Conservation (phyloP, 2,329 filamentous ascomycete species). For the Ophiostoma novo-ulmi region DNA sequence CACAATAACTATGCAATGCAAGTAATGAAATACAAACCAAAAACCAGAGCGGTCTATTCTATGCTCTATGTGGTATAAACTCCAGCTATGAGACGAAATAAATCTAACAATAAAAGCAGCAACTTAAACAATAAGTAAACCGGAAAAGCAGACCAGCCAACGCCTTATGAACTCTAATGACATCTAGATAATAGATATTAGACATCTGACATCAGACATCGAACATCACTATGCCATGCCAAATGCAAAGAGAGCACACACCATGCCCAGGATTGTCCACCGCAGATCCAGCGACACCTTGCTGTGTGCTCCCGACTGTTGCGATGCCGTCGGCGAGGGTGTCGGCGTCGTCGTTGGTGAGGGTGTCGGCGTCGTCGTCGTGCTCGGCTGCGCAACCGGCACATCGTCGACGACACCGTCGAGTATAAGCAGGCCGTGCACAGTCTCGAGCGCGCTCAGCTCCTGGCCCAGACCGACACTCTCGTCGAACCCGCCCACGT, state of each 20-base stretch:
- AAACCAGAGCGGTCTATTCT: too few relatives aligned
- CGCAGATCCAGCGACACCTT: constrained; percentile 21
- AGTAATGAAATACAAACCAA: too few relatives aligned
- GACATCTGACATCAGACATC: neutral
- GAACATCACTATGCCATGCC: constrained; percentile 21
- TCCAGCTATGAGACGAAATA: too few relatives aligned
- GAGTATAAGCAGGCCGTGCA: constrained; percentile 51
- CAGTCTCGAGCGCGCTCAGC: constrained; percentile 59
- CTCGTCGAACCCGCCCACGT: constrained; percentile 52
- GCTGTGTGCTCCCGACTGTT: constrained; percentile 24
- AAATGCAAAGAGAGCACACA: constrained; percentile 20
- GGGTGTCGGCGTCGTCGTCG: neutral
- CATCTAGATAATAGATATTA: too few relatives aligned
- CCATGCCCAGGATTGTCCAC: constrained; percentile 18
- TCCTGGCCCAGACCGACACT: constrained; percentile 55
- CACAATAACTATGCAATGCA: too few relatives aligned
- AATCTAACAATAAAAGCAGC: too few relatives aligned
- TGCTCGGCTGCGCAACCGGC: neutral
- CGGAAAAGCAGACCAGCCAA: too few relatives aligned
- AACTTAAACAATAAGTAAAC: too few relatives aligned
- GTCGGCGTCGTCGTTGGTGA: neutral
- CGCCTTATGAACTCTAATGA: too few relatives aligned
- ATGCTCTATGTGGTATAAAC: too few relatives aligned
- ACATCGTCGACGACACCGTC: constrained; percentile 25
- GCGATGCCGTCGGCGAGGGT: neutral